A percentile compares a stretch with the other conserved stretches of the same genome.
These are phyloP conservation scores for Spiraea crenata DNA, from an alignment of 331 rosid species.

Conservation along the genomic window DNA sequence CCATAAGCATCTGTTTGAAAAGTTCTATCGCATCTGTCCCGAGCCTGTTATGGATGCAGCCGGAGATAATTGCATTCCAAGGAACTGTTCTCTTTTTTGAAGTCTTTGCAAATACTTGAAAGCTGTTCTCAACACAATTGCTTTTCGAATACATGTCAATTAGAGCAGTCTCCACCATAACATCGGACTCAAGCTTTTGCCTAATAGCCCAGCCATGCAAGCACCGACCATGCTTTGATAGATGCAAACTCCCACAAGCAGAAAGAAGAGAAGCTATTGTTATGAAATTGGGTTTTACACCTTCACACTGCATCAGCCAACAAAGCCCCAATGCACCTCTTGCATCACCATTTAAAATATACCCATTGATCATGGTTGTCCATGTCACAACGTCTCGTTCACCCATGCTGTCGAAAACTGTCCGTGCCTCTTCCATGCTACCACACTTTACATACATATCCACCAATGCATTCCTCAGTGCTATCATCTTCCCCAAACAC, in stretches of 20 bases:
- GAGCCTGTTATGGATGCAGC: slow-evolving; percentile 54
- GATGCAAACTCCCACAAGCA: slow-evolving; percentile 58
- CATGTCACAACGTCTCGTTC: slow-evolving; percentile 82
- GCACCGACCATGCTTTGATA: slow-evolving; percentile 53
- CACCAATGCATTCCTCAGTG: slow-evolving; percentile 58
- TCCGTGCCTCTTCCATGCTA: slow-evolving; percentile 55
- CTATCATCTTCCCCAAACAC: slow-evolving; percentile 48
- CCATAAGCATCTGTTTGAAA: slow-evolving; percentile 65
- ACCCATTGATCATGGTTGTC: slow-evolving; percentile 81
- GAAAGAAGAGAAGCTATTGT: slow-evolving; percentile 67
- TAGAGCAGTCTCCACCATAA: slow-evolving; percentile 74
- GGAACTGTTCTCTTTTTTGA: slow-evolving; percentile 62
- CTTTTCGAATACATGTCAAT: slow-evolving; percentile 86
- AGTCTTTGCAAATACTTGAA: slow-evolving; percentile 52
- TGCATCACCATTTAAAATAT: slow-evolving; percentile 60
- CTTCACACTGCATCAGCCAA: slow-evolving; percentile 57
- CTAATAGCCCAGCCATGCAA: slow-evolving; percentile 78
- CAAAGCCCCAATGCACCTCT: slow-evolving; percentile 63
- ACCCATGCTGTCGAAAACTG: slow-evolving; percentile 37
- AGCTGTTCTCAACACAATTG: slow-evolving; percentile 40
- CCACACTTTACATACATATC: slow-evolving; percentile 87
- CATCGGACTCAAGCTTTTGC: slow-evolving; percentile 61
- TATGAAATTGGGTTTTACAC: slow-evolving; percentile 64
- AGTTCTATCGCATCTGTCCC: slow-evolving; percentile 67
- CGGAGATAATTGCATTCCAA: slow-evolving; percentile 82